Conservation (phyloP, 176 grass and related monocot genomes). For the Aegilops tauschii region DNA sequence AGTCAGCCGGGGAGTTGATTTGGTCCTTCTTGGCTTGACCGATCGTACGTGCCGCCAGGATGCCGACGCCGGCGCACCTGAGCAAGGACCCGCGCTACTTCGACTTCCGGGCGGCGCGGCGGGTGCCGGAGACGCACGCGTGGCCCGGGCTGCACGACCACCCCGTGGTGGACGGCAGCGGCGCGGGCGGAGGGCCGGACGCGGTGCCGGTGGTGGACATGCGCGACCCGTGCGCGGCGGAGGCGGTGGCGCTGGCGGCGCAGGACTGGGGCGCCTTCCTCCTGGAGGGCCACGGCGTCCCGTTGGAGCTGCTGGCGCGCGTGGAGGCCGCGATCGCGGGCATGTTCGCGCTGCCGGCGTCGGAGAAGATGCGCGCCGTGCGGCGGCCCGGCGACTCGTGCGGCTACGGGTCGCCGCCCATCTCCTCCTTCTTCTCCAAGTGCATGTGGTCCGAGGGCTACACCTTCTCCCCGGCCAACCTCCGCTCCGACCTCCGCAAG, state of each 20-base stretch:
- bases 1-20: not conserved
- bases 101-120: constrained; percentile 39
- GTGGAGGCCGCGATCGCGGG: constrained; percentile 60
- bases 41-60: not conserved
- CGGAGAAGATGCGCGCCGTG: constrained; percentile 65
- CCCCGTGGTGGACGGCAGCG: constrained; percentile 48
- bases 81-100: constrained; percentile 46
- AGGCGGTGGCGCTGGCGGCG: constrained; percentile 43
- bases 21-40: not conserved
- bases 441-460: constrained; percentile 99
- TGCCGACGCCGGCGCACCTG: constrained; percentile 58
- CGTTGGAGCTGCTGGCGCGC: constrained; percentile 33
- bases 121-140: constrained; percentile 81
- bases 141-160: constrained; percentile 73
- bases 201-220: constrained; percentile 81
- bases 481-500: constrained; percentile 61
- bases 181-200: constrained; percentile 8
- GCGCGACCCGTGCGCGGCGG: not conserved
- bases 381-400: constrained; percentile 54
- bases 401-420: constrained; percentile 86
- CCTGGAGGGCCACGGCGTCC: constrained; percentile 53
- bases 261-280: constrained; percentile 90
- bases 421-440: constrained; percentile 99
- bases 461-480: constrained; percentile 72
- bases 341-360: constrained; percentile 75